Evolutionary conservation across 2,329 filamentous ascomycete species (phyloP).

Genomic region (Triangularia setosa): DNA sequence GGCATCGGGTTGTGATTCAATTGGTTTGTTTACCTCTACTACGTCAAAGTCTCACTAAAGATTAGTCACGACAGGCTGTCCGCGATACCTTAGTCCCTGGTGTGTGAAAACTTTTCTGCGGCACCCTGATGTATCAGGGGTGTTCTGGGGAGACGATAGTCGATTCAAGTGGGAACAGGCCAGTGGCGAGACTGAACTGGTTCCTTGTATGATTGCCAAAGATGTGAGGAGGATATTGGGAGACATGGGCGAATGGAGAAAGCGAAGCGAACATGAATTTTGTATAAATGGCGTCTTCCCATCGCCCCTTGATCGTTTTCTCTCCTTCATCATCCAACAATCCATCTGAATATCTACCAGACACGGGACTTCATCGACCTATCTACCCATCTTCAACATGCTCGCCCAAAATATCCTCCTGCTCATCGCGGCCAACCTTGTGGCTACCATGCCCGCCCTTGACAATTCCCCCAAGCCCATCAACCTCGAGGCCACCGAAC

Average conservation of each 20-base stretch:
- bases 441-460: background rate
- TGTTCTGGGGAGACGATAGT: no score
- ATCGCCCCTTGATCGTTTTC: background rate
- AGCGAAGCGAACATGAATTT: background rate
- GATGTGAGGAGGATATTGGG: no score
- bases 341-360: background rate
- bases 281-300: background rate
- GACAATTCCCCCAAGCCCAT: constrained; percentile 2
- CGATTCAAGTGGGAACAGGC: no score
- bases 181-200: no score
- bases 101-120: no score
- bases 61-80: background rate
- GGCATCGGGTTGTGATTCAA: background rate
- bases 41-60: background rate
- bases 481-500: constrained; percentile 5
- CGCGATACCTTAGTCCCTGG: no score
- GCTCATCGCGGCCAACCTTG: background rate
- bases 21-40: background rate
- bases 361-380: background rate
- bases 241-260: background rate
- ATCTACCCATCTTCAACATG: background rate
- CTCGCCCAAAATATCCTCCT: background rate
- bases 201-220: no score
- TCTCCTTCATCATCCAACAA: background rate
- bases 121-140: no score